Evolutionary conservation across 139 green algal genomes (phyloP), one percentile per base, ranked within the genome.

Genomic region (Pseudopediastrum boryanum): DNA sequence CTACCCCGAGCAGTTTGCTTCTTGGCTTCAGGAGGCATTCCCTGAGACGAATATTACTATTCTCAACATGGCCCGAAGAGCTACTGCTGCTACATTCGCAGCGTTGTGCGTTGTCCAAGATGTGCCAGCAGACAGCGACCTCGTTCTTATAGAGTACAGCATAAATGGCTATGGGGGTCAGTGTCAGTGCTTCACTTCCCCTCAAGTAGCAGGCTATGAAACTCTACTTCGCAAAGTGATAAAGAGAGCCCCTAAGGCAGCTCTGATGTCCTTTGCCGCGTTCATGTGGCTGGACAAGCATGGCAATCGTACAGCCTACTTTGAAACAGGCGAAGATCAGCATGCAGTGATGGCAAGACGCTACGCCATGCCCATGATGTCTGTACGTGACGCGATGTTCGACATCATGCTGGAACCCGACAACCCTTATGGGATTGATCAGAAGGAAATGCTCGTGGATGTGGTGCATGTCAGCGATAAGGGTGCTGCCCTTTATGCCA

Each of bases 271-370:
- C 2, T 81, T 81, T 66, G 74, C 74, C 35, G 52, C 61, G 36
- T 81, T 81, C 62, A 81, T 81, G 74, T 81, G 74, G 68, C 56
- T 78, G 21, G 71, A 78, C 39, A 78, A 78, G 41, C 54, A 78
- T 0, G 44, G 44, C 71, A 68, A 78, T 13, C 71, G 54, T 1
- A 56, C 54, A 31, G 69, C 56, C 10, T 81, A 74, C 25, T 81
- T 74, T 31, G 63, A 81, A 6, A 81, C 74, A 23, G 74, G 74
- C 13, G 74, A 81, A 21, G 74, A 81, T 38, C 74, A 81, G 48
- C 74, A 81, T 39, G 74, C 44, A 1, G 74, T 81, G 8, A 51
- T 81, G 9, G 38, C 25, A 33, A 58, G 35, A 25, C 74, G 62
- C 8, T 81, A 81, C 36, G 74, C 39, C n/a, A 44, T 78, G 19